phyloP scores from a whole-genome alignment of 352 stramenopile genomes.

The Phytophthora sojae region DNA sequence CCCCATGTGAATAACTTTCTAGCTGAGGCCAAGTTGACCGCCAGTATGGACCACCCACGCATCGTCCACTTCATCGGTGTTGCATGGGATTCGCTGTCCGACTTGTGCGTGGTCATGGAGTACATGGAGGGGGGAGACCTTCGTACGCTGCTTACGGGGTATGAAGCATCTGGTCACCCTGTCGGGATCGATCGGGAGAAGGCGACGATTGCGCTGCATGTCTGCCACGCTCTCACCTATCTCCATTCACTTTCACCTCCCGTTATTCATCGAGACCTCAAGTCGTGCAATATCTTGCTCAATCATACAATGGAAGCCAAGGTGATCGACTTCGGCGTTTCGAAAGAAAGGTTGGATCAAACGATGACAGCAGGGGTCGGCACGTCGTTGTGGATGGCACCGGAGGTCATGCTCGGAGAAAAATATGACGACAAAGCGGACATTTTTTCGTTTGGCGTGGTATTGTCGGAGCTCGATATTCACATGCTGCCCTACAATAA shows the following conservation, averaged over 20 bases:
- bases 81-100: neutral
- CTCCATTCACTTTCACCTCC: neutral
- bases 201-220: neutral
- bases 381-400: neutral
- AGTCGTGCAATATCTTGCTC: neutral
- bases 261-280: neutral
- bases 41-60: neutral
- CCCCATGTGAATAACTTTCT: neutral
- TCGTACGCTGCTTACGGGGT: neutral
- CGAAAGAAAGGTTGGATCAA: neutral
- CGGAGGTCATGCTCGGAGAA: neutral
- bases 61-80: neutral
- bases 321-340: neutral
- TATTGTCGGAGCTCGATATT: neutral
- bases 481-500: neutral
- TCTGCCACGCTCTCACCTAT: neutral
- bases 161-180: neutral
- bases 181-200: neutral
- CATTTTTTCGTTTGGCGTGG: neutral
- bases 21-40: neutral
- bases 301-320: neutral
- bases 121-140: neutral
- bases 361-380: neutral
- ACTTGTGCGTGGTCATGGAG: neutral
- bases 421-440: neutral